Evolutionary conservation across 2,329 filamentous ascomycete genomes (phyloP).

Genomic region (Monilinia laxa): DNA sequence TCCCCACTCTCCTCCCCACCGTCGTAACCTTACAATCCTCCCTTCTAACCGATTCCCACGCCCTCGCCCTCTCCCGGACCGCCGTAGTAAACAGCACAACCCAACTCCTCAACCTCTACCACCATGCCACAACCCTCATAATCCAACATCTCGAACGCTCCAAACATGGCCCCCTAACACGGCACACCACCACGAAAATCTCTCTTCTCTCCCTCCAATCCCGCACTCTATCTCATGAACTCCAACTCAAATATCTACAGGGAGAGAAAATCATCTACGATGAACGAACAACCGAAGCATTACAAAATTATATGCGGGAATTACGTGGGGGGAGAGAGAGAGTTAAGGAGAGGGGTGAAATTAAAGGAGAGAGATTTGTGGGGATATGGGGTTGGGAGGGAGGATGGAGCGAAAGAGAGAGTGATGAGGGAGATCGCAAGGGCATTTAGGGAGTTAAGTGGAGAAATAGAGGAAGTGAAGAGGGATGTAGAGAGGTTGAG

Average conservation of each 20-base stretch:
- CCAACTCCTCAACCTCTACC: conserved; percentile 31
- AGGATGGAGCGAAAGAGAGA: conserved; percentile 36
- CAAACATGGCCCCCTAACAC: conserved; percentile 36
- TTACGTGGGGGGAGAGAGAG: conserved; percentile 36
- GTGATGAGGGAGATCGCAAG: conserved; percentile 40
- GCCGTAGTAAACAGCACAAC: conserved; percentile 27
- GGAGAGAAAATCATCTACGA: conserved; percentile 37
- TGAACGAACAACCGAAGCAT: conserved; percentile 33
- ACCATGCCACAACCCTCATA: conserved; percentile 30
- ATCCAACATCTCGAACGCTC: conserved; percentile 38
- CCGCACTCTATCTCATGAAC: conserved; percentile 26
- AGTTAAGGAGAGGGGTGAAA: conserved; percentile 33
- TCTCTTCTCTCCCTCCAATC: conserved; percentile 31
- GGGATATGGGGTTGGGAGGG: conserved; percentile 39
- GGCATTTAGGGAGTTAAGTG: conserved; percentile 38
- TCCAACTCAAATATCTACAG: conserved; percentile 28
- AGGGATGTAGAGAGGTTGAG: conserved; percentile 39
- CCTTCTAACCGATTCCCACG: not conserved
- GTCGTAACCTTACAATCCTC: conserved; percentile 42
- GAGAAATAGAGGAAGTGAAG: conserved; percentile 37
- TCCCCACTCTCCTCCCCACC: conserved; percentile 49
- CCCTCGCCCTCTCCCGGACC: conserved; percentile 7
- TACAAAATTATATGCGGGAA: conserved; percentile 34
- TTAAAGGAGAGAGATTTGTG: conserved; percentile 35
- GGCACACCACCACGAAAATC: conserved; percentile 30